phyloP scores from a whole-genome alignment of 106 monocot species.

The Apostasia ramifera region DNA sequence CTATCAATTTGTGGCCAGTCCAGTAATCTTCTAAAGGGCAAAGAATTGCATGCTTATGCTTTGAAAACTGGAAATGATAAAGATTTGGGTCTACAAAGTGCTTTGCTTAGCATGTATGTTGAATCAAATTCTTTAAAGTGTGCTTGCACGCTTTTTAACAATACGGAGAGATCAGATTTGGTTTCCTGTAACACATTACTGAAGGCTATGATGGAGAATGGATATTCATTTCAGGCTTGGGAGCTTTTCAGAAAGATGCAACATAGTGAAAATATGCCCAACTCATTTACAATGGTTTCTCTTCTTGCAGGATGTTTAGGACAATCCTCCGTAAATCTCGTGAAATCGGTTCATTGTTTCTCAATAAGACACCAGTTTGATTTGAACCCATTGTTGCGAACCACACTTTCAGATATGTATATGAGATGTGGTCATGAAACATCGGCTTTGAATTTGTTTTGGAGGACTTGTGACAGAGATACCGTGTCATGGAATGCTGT shows the following conservation, averaged over 20 bases:
- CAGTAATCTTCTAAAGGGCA: conserved; percentile 8
- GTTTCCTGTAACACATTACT: conserved; percentile 21
- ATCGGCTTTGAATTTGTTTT: conserved; percentile 9
- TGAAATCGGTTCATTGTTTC: conserved; percentile 23
- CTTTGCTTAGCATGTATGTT: conserved; percentile 22
- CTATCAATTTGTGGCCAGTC: conserved; percentile 12
- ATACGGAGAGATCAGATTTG: conserved; percentile 6
- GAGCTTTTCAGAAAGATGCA: conserved; percentile 13
- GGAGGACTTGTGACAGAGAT: conserved; percentile 20
- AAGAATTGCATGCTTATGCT: conserved; percentile 26
- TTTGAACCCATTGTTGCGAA: conserved; percentile 16
- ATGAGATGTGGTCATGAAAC: conserved; percentile 23
- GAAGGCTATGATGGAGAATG: conserved; percentile 1
- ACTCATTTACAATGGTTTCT: conserved; percentile 26
- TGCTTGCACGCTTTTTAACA: conserved; percentile 12
- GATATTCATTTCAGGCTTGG: conserved; percentile 9
- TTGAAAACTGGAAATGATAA: conserved; percentile 14
- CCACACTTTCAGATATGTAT: conserved; percentile 26
- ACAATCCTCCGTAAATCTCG: conserved; percentile 2
- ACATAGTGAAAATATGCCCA: conserved; percentile 10
- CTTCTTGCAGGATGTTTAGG: conserved; percentile 26
- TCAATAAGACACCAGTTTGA: conserved; percentile 14
- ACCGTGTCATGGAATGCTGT: conserved; percentile 29
- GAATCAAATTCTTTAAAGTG: conserved; percentile 2
- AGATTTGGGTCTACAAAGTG: conserved; percentile 4